phyloP scores from a whole-genome alignment of 345 rosid genomes.

The Camelina neglecta region DNA sequence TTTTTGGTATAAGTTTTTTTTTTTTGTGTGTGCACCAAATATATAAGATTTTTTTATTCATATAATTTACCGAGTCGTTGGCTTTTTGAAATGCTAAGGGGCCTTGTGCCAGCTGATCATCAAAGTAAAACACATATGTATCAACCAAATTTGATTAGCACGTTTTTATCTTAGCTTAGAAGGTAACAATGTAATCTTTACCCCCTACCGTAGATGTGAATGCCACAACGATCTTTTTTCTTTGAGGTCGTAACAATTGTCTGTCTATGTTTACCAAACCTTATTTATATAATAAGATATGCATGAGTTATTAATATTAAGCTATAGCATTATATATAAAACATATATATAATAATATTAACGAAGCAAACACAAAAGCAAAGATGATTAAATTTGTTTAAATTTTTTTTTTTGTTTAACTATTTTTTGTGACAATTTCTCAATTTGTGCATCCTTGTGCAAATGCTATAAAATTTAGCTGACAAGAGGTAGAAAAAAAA shows the following conservation, averaged over 20 bases:
- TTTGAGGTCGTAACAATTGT: neutral
- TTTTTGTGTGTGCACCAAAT: no score
- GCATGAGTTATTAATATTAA: neutral
- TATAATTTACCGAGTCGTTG: slow-evolving; percentile 18
- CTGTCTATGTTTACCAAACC: neutral
- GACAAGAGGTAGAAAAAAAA: neutral
- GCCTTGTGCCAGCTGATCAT: slow-evolving; percentile 10
- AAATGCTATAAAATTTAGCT: no score
- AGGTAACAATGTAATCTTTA: slow-evolving; percentile 18
- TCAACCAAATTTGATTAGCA: slow-evolving; percentile 3
- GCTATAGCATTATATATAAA: neutral
- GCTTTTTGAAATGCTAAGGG: slow-evolving; percentile 31
- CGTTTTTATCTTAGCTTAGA: slow-evolving; percentile 25
- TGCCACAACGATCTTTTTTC: neutral
- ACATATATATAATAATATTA: neutral
- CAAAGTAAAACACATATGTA: neutral
- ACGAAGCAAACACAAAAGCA: neutral
- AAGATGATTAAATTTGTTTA: neutral
- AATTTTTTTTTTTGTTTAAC: no score
- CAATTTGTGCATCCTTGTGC: no score
- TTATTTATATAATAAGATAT: no score
- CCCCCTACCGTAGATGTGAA: slow-evolving; percentile 12
- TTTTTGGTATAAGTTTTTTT: neutral
- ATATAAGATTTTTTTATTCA: neutral
- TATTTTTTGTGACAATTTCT: no score